Base-by-base conservation (phyloP, 2,329 filamentous ascomycete genomes). In the Teratosphaeriaceae sp. region DNA sequence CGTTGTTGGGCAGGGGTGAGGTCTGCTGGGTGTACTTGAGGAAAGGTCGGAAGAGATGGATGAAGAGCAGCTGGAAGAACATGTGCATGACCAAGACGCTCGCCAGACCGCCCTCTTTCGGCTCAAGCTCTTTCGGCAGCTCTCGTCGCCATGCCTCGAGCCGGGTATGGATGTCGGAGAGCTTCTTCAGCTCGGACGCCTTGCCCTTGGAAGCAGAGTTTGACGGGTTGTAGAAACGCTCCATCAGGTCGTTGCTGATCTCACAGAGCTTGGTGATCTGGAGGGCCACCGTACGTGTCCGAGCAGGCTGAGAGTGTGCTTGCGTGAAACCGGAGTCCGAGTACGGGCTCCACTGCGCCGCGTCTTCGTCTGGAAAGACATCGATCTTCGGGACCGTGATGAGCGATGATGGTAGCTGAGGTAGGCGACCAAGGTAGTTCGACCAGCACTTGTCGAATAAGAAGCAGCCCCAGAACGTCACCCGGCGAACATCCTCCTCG, bases 401-500 rank as follows among this genome's bases (percentile, higher is more conserved):
- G 6, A 85, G 85, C 22, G 80, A 80, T 31, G 79, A 82, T 0
- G 87, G 83, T 9, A 97, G 71, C 63, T 96, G 90, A 9, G 92
- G 90, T 48, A 96, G 73, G 33, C 92, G 83, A 37, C 92, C 90
- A 20, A 97, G 77, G 56, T 97, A 97, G 62, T 96, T 97, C 38
- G 89, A 95, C 89, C 90, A 97, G 64, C 88, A 94, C 74, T 96
- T 97, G 70, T 98, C 92, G 62, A 97, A 94, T n/a, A 95, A 68
- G 64, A 92, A 97, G 62, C 89, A 96, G 5, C 92, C 92, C 92
- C 92, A 97, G 59, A 96, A 97, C 0, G 92, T 97, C 31, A 97
- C 83, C 41, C 86, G 77, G 29, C 92, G 76, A 2, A 88, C 89
- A 65, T 98, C 92, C 29, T 94, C 78, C 63, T 96, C 90, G 36